Conservation (phyloP, 2,329 filamentous ascomycete species). For the Beauveria pseudobassiana region DNA sequence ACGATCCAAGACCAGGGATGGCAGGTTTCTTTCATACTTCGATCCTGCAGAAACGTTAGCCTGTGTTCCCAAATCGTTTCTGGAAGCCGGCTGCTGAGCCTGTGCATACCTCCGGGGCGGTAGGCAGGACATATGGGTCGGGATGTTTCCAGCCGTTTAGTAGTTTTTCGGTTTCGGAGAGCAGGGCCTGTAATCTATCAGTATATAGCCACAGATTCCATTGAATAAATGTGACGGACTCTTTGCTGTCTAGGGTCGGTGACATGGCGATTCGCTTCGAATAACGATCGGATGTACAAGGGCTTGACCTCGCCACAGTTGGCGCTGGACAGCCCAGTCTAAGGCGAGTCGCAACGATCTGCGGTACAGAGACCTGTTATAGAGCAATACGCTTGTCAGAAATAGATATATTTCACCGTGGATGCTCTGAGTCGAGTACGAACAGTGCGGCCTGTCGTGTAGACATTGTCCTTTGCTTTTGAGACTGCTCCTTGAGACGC, state of each 20-base stretch:
- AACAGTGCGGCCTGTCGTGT: slow-evolving; percentile 44
- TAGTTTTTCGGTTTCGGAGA: slow-evolving; percentile 81
- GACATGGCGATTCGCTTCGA: slow-evolving; percentile 85
- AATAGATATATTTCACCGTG: background rate
- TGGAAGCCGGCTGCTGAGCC: background rate
- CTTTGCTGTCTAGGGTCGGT: slow-evolving; percentile 78
- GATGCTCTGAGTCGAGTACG: slow-evolving; percentile 21
- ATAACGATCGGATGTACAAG: slow-evolving; percentile 93
- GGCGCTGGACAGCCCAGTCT: slow-evolving; percentile 90
- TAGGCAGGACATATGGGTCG: slow-evolving; percentile 83
- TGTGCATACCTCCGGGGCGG: slow-evolving; percentile 73
- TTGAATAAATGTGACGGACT: slow-evolving; percentile 41
- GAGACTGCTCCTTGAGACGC: background rate
- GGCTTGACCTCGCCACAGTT: slow-evolving; percentile 92
- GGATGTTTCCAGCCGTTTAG: slow-evolving; percentile 96
- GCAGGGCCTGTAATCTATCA: slow-evolving; percentile 53
- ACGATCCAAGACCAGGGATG: slow-evolving; percentile 74
- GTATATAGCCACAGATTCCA: background rate
- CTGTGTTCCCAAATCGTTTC: background rate
- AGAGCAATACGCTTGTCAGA: background rate
- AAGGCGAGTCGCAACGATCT: slow-evolving; percentile 87
- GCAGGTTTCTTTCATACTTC: slow-evolving; percentile 92
- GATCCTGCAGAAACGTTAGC: slow-evolving; percentile 53
- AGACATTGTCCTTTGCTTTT: slow-evolving; percentile 26
- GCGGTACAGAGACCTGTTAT: slow-evolving; percentile 68